phyloP scores from a whole-genome alignment of 2,329 filamentous ascomycete genomes.

The Fusarium liriodendri region DNA sequence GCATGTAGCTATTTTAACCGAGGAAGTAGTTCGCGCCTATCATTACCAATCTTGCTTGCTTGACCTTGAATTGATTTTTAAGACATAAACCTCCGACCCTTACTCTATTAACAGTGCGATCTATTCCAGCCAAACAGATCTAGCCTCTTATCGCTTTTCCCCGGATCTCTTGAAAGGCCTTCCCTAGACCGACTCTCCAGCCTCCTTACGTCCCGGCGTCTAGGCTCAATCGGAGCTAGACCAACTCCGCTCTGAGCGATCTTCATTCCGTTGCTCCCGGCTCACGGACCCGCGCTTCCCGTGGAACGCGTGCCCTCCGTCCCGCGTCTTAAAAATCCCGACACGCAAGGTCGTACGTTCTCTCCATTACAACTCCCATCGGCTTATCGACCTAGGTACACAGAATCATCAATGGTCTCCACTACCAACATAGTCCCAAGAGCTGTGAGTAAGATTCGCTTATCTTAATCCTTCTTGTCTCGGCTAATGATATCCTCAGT shows the following conservation, averaged over 20 bases:
- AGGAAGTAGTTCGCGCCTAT: background rate
- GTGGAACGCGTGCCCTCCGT: background rate
- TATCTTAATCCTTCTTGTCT: background rate
- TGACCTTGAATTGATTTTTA: background rate
- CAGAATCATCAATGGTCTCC: background rate
- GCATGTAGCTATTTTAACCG: background rate
- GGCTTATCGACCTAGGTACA: background rate
- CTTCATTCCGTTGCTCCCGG: background rate
- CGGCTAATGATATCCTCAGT: background rate
- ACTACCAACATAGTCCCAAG: background rate
- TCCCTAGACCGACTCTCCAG: background rate
- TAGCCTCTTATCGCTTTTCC: background rate
- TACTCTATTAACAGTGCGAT: background rate
- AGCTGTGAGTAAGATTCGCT: background rate
- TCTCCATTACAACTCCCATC: background rate
- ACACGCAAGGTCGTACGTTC: background rate
- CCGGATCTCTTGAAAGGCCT: background rate
- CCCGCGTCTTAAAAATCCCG: background rate
- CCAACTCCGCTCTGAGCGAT: background rate
- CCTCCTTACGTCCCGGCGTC: background rate
- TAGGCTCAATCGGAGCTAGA: background rate
- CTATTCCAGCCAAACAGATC: background rate
- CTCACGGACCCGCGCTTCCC: background rate
- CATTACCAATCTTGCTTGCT: background rate
- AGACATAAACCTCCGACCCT: background rate